Evolutionary conservation across 352 stramenopile genomes (phyloP).

Genomic region (Phytophthora palmivora): DNA sequence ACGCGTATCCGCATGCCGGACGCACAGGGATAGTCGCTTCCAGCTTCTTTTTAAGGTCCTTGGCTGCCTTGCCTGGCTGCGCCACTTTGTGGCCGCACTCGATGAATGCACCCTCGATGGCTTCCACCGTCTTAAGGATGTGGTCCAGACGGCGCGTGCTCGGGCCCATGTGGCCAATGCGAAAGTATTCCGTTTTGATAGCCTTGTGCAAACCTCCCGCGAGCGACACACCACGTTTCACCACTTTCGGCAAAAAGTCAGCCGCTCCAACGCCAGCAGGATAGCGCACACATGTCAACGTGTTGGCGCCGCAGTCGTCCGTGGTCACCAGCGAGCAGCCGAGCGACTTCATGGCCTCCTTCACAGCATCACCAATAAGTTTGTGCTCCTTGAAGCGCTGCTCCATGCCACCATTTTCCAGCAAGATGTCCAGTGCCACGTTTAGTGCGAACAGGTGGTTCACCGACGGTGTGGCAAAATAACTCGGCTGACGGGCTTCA

Average conservation of each 20-base stretch:
- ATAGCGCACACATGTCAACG: slow-evolving; percentile 81
- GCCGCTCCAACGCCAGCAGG: slow-evolving; percentile 62
- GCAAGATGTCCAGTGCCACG: slow-evolving; percentile 66
- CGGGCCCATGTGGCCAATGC: slow-evolving; percentile 85
- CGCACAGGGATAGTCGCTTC: slow-evolving; percentile 56
- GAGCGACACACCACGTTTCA: slow-evolving; percentile 74
- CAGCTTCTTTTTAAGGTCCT: slow-evolving; percentile 67
- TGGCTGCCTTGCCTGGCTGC: slow-evolving; percentile 58
- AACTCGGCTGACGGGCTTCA: slow-evolving; percentile 73
- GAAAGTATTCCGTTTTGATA: slow-evolving; percentile 89
- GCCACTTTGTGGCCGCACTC: slow-evolving; percentile 75
- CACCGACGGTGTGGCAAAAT: slow-evolving; percentile 82
- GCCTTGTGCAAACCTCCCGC: slow-evolving; percentile 77
- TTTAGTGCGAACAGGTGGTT: slow-evolving; percentile 84
- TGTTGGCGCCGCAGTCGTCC: slow-evolving; percentile 61
- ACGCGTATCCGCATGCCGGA: slow-evolving; percentile 49
- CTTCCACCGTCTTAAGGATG: slow-evolving; percentile 73
- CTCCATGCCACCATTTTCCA: slow-evolving; percentile 82
- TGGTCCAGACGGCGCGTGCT: slow-evolving; percentile 80
- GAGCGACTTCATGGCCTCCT: slow-evolving; percentile 70
- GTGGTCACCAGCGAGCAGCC: slow-evolving; percentile 69
- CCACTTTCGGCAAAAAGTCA: slow-evolving; percentile 79
- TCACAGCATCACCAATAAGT: slow-evolving; percentile 63
- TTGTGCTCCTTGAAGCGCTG: slow-evolving; percentile 77
- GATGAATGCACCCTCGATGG: slow-evolving; percentile 73